Evolutionary conservation across 768 basidiomycete species (phyloP).

Genomic region (Sporobolomyces pararoseus): DNA sequence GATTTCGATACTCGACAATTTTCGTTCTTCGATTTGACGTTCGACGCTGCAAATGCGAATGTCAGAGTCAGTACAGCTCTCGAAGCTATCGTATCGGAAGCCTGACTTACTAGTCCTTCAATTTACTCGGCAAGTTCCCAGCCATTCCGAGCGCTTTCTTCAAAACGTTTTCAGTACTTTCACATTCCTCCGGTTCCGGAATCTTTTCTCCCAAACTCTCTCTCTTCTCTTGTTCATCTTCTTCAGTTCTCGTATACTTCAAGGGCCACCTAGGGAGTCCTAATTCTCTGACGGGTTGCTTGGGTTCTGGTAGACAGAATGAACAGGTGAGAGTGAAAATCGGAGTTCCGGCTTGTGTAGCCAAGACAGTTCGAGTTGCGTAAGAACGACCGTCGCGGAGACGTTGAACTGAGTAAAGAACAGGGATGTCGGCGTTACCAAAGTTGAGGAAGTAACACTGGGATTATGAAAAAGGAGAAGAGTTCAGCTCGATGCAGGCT

Average conservation of each 20-base stretch:
- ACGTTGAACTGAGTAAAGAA: conserved; percentile 44
- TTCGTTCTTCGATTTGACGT: conserved; percentile 40
- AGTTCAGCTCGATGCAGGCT: too few species aligned
- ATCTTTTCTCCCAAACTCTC: conserved; percentile 8
- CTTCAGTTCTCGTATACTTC: conserved; percentile 7
- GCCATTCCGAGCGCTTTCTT: conserved; percentile 23
- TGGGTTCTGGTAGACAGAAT: conserved; percentile 43
- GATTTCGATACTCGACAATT: conserved; percentile 43
- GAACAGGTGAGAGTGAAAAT: conserved; percentile 46
- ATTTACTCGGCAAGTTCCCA: conserved; percentile 33
- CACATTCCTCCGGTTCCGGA: conserved; percentile 39
- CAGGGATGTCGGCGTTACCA: conserved; percentile 44
- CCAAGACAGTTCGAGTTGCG: conserved; percentile 42
- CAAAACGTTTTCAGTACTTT: conserved; percentile 43
- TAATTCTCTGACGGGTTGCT: conserved; percentile 33
- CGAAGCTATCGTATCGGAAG: not conserved
- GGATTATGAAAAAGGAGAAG: too few species aligned
- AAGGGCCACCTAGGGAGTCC: conserved; percentile 31
- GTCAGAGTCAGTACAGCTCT: not conserved
- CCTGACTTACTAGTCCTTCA: conserved; percentile 38
- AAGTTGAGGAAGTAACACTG: conserved; percentile 45
- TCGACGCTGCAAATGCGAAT: conserved; percentile 5
- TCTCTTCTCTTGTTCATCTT: not conserved
- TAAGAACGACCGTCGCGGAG: conserved; percentile 43
- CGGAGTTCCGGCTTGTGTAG: conserved; percentile 41